Conservation (phyloP, 208 protist species). For the Strigomonas culicis region DNA sequence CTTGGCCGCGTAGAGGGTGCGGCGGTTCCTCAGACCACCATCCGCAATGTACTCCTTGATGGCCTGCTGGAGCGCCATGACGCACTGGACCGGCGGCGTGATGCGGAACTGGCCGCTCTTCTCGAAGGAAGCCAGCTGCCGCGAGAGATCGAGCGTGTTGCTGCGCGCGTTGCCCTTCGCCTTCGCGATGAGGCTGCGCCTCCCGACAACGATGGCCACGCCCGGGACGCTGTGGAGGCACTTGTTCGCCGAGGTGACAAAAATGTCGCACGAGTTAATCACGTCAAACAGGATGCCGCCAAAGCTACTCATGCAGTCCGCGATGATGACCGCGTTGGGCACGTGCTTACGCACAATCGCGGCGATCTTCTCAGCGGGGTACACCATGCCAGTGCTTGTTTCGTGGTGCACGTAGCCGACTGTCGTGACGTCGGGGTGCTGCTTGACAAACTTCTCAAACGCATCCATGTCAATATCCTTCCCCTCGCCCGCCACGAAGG, state of each 20-base stretch:
- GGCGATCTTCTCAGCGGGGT: conserved; percentile 67
- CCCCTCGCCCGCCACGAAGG: conserved; percentile 55
- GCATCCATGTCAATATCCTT: conserved; percentile 47
- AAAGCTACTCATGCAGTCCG: conserved; percentile 87
- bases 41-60: conserved; percentile 71
- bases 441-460: conserved; percentile 38
- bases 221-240: conserved; percentile 89
- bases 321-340: conserved; percentile 66
- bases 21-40: conserved; percentile 50
- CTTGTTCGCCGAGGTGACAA: conserved; percentile 84
- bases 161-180: conserved; percentile 54
- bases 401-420: conserved; percentile 88
- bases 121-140: conserved; percentile 59
- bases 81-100: conserved; percentile 78
- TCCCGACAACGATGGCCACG: conserved; percentile 64
- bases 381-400: conserved; percentile 88
- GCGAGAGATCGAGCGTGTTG: conserved; percentile 66
- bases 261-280: conserved; percentile 56
- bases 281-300: conserved; percentile 60
- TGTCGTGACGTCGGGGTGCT: conserved; percentile 56
- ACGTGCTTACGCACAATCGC: conserved; percentile 35
- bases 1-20: conserved; percentile 52
- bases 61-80: conserved; percentile 77
- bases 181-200: conserved; percentile 30
- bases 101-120: conserved; percentile 71